These are phyloP conservation scores for Cryphonectria parasitica DNA, from an alignment of 2,329 filamentous ascomycete genomes.

Conservation along the genomic window DNA sequence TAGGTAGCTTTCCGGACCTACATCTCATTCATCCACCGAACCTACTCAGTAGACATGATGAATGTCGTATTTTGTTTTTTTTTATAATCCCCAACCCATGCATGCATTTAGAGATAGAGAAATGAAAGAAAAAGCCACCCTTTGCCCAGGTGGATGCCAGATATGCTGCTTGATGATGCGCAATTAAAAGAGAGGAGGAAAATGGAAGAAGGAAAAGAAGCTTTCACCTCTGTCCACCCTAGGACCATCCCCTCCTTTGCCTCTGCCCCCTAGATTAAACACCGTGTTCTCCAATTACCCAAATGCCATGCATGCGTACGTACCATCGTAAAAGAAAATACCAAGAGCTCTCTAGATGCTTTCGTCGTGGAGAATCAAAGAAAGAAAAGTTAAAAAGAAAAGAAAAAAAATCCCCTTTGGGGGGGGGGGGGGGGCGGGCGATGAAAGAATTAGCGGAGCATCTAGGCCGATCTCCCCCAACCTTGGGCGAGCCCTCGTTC, in stretches of 20 bases:
- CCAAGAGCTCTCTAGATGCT: slow-evolving; percentile 1
- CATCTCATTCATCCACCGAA: neutral
- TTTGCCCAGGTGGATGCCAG: neutral
- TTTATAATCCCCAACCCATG: neutral
- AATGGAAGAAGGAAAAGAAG: neutral
- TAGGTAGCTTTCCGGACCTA: no score
- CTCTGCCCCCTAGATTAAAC: neutral
- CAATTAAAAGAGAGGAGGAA: neutral
- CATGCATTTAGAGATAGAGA: neutral
- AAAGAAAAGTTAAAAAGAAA: neutral
- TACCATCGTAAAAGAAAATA: neutral
- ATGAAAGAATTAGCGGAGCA: neutral
- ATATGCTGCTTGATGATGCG: neutral
- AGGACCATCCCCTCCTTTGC: neutral
- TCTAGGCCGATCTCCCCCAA: neutral
- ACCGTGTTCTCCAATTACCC: neutral
- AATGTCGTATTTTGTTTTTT: neutral
- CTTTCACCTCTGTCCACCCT: neutral
- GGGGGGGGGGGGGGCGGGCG: no score
- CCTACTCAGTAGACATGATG: neutral
- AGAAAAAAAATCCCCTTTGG: neutral
- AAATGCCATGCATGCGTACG: neutral
- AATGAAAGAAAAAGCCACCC: neutral
- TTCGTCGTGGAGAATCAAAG: neutral
- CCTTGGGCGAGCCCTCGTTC: neutral